Conservation (phyloP, 2,329 filamentous ascomycete genomes). For the Fusarium heterosporum region DNA sequence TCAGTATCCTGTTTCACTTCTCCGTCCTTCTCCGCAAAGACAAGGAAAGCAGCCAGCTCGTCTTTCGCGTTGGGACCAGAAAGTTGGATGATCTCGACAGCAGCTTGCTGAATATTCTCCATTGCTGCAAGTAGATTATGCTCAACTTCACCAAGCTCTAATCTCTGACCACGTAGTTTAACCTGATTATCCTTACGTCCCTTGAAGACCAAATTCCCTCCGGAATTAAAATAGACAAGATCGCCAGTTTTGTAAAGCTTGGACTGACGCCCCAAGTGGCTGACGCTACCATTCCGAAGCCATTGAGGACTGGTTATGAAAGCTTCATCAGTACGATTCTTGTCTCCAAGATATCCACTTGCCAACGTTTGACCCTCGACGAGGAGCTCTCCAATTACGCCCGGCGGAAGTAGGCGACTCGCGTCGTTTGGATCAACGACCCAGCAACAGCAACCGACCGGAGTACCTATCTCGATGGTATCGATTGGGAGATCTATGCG, state of each 20-base stretch:
- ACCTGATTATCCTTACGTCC: neutral
- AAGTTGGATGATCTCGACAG: neutral
- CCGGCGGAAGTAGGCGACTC: neutral
- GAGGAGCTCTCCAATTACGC: neutral
- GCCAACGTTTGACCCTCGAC: neutral
- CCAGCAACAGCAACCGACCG: neutral
- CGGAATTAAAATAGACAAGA: neutral
- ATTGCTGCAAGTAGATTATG: neutral
- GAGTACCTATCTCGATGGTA: neutral
- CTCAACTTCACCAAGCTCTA: neutral
- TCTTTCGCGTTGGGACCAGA: neutral
- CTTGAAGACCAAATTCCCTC: neutral
- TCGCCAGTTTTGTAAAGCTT: neutral
- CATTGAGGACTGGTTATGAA: neutral
- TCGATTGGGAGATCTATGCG: no score
- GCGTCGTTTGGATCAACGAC: neutral
- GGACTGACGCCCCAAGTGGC: neutral
- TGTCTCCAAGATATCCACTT: neutral
- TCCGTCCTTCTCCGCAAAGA: neutral
- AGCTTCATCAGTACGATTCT: neutral
- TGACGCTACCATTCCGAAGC: neutral
- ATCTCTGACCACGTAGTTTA: neutral
- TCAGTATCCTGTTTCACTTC: neutral
- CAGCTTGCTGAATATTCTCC: neutral
- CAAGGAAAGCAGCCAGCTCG: neutral